Base-by-base conservation (phyloP, 352 stramenopile species). In the Phytopythium mirpurense region DNA sequence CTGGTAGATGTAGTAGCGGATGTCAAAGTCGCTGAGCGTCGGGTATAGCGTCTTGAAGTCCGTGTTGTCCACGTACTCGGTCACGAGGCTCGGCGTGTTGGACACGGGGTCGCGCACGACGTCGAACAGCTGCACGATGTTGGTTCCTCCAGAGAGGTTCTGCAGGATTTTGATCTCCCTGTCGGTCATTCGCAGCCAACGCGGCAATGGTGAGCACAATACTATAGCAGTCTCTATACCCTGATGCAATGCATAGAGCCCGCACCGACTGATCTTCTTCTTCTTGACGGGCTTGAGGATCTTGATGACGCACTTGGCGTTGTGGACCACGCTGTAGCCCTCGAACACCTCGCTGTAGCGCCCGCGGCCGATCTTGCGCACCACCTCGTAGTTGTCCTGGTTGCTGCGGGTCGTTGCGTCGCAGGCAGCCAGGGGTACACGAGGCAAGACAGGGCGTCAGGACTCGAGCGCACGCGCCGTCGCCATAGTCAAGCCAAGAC, bases 271-370 rank as follows among this genome's bases (percentile, higher is more conserved):
- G 71, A 99, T 99, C 82, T 99, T 99, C 80, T 99, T 99, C 86
- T 99, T 99, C 88, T 99, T 99, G n/a, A 99, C 97, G 15, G 97
- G 97, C 77, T 99, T 99, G 46, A 99, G 85, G 65, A 99, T 99
- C 84, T 99, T 99, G 60, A 99, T 97, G n/a, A 99, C 96, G 70
- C 96, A 99, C 60, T 98, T 97, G 34, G 83, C 90, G 61, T 97
- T 97, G 68, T 96, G 99, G 19, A 77, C 73, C 24, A 98, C 86
- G 62, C 98, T 99, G 65, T 98, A 93, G n/a, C 97, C 97, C 62
- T 98, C 89, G 60, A 98, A 98, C 48, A 98, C 96, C 64, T 99
- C 97, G 57, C 86, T 98, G 76, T 99, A 99, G 83, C 99, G 99
- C 56, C 97, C 97, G 35, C 97, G 83, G 18, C 97, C 97, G 60